Base-by-base conservation (phyloP, 352 stramenopile genomes). In the Phytophthora macrochlamydospora region DNA sequence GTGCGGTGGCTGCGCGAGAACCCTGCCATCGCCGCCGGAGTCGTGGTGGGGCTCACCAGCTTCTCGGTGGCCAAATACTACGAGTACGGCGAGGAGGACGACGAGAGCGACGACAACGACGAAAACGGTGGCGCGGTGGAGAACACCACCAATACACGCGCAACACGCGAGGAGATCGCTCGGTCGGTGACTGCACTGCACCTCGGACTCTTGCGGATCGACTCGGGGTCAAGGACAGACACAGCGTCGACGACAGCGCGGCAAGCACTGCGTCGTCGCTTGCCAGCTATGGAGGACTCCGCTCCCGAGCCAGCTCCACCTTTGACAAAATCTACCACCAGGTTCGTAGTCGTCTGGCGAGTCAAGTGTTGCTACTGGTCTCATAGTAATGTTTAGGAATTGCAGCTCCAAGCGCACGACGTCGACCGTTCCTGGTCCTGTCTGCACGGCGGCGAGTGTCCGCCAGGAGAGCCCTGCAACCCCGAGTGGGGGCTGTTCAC, bases 401-500 rank as follows among this genome's bases (percentile, higher is more conserved):
- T 60, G 30, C 52, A 68, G 35, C 32, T 57, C 8, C 53, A 69
- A 28, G 66, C 72, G 8, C 51, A 63, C n/a, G 51, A 40, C n/a
- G 56, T 58, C 24, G 59, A 66, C 13, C 58, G 67, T 12, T 57
- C 70, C 0, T 71, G 67, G 67, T 71, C 62, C 3, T 79, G 71
- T 59, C 65, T 79, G 52, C 71, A 79, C 30, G 71, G 73, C 44
- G 63, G 52, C 4, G 53, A 76, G 50, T 79, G 71, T 45, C 71
- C 71, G 31, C 48, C 67, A 2, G 71, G 62, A 51, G 59, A 72
- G 13, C 40, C 65, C 18, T 90, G 79, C 59, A 83, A 75, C 30
- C 72, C 76, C 0, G 81, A 79, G 28, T 93, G 85, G 85, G 85
- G 85, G 7, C 91, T 81, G 81, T 93, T 90, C 56, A 79, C 87